These are phyloP conservation scores for Penicillium riverlandense DNA, from an alignment of 495 filamentous ascomycete genomes.

Conservation along the genomic window DNA sequence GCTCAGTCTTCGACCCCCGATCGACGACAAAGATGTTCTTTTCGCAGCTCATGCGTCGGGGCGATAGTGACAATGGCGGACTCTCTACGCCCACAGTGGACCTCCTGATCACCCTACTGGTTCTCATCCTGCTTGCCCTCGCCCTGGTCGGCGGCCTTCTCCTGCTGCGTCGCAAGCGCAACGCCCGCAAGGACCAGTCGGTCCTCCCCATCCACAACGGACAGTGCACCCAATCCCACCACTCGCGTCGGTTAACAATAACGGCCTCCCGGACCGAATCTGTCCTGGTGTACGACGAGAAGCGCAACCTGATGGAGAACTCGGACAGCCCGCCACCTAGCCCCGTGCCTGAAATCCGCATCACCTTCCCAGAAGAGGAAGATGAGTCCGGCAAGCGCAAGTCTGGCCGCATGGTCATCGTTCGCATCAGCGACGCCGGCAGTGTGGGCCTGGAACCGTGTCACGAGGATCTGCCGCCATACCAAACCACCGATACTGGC, in stretches of 20 bases:
- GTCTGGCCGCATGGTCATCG: constrained; percentile 85
- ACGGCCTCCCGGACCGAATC: constrained; percentile 54
- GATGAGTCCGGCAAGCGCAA: constrained; percentile 71
- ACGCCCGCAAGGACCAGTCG: constrained; percentile 33
- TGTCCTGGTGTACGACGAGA: constrained; percentile 66
- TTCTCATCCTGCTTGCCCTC: constrained; percentile 63
- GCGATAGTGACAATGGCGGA: constrained; percentile 36
- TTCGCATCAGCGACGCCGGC: constrained; percentile 80
- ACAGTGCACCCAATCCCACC: constrained; percentile 43
- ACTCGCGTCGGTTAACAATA: constrained; percentile 59
- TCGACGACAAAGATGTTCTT: constrained; percentile 38
- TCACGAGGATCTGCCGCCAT: constrained; percentile 79
- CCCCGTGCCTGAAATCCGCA: constrained; percentile 93
- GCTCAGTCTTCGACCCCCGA: background rate
- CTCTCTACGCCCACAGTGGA: constrained; percentile 54
- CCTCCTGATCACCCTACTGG: constrained; percentile 72
- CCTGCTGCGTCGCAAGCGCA: constrained; percentile 61
- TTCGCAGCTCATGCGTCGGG: constrained; percentile 43
- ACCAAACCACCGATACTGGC: constrained; percentile 65
- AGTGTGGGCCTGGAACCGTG: constrained; percentile 79
- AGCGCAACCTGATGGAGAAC: constrained; percentile 63
- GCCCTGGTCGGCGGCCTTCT: constrained; percentile 59
- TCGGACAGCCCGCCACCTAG: constrained; percentile 69
- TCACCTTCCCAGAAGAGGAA: constrained; percentile 97
- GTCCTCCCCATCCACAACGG: constrained; percentile 55